Evolutionary conservation across 1,139 yeast species (phyloP).

Genomic region (Scheffersomyces segobiensis): DNA sequence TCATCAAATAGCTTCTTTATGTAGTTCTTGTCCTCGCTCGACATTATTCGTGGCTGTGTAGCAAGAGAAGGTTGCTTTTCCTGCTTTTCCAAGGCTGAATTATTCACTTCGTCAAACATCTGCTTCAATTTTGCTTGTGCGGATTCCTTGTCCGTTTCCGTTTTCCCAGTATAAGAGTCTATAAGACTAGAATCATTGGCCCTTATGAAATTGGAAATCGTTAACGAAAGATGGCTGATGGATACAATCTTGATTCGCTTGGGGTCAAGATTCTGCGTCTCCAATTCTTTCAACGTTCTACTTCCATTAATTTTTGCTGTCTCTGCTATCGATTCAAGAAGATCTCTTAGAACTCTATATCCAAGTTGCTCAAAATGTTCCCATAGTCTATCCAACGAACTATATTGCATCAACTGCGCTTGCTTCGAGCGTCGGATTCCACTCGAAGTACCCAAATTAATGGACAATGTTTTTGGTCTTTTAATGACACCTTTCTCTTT

Average conservation of each 20-base stretch:
- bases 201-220: slow-evolving; percentile 54
- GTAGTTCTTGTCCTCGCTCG: slow-evolving; percentile 13
- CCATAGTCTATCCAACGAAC: slow-evolving; percentile 41
- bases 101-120: slow-evolving; percentile 22
- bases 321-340: slow-evolving; percentile 25
- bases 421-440: slow-evolving; percentile 44
- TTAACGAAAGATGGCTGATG: slow-evolving; percentile 48
- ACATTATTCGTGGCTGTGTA: not conserved
- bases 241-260: slow-evolving; percentile 42
- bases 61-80: slow-evolving; percentile 1
- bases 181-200: slow-evolving; percentile 44
- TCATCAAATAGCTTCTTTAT: slow-evolving; percentile 17
- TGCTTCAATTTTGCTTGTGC: slow-evolving; percentile 14
- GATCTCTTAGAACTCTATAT: slow-evolving; percentile 31
- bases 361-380: slow-evolving; percentile 28
- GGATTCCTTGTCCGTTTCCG: slow-evolving; percentile 2
- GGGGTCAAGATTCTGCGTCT: slow-evolving; percentile 16
- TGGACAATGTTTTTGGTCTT: slow-evolving; percentile 54
- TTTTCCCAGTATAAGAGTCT: slow-evolving; percentile 43
- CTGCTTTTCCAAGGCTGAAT: slow-evolving; percentile 1
- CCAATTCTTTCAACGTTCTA: slow-evolving; percentile 38
- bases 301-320: slow-evolving; percentile 31
- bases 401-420: slow-evolving; percentile 39
- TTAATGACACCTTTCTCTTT: slow-evolving; percentile 28
- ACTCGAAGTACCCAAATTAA: slow-evolving; percentile 30